A percentile compares a stretch with the other conserved stretches of the same genome.
Evolutionary conservation across 2,329 filamentous ascomycete species (phyloP).

Genomic region (Penicillium sumatraense): DNA sequence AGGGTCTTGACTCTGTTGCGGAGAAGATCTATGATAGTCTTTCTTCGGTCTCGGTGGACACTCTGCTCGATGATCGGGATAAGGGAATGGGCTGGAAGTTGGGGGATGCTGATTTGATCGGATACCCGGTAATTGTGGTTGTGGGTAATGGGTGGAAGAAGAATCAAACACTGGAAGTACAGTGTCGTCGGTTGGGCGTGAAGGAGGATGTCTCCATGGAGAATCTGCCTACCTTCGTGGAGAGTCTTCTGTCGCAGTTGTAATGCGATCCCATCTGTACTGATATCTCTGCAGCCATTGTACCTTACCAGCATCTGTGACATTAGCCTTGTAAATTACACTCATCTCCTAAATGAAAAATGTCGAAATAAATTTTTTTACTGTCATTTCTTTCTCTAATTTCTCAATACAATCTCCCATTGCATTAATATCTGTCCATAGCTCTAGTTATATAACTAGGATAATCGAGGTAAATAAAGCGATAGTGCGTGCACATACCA

Average conservation of each 20-base stretch:
- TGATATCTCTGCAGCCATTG: too few relatives aligned
- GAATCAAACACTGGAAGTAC: conserved; percentile 70
- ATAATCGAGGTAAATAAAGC: too few relatives aligned
- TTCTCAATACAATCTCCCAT: too few relatives aligned
- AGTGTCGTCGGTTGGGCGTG: conserved; percentile 71
- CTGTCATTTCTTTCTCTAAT: too few relatives aligned
- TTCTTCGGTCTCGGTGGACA: conserved; percentile 56
- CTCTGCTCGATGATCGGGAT: conserved; percentile 73
- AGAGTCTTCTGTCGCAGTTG: conserved; percentile 55
- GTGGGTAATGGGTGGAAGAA: conserved; percentile 72
- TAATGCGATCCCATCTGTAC: conserved; percentile 38
- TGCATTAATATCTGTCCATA: too few relatives aligned
- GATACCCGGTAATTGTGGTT: conserved; percentile 82
- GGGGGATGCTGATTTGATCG: conserved; percentile 84
- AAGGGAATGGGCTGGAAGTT: conserved; percentile 81
- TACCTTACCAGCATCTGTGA: conserved; percentile 3
- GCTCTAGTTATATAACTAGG: too few relatives aligned
- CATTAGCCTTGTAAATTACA: conserved; percentile 2
- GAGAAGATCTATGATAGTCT: conserved; percentile 68
- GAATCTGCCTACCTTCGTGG: conserved; percentile 54
- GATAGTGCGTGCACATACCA: conserved; percentile 16
- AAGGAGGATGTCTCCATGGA: conserved; percentile 63
- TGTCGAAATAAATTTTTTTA: too few relatives aligned
- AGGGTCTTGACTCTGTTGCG: conserved; percentile 53
- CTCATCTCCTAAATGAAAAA: conserved; percentile 2